Conservation (phyloP, 2,329 filamentous ascomycete species). For the Neoscytalidium dimidiatum region DNA sequence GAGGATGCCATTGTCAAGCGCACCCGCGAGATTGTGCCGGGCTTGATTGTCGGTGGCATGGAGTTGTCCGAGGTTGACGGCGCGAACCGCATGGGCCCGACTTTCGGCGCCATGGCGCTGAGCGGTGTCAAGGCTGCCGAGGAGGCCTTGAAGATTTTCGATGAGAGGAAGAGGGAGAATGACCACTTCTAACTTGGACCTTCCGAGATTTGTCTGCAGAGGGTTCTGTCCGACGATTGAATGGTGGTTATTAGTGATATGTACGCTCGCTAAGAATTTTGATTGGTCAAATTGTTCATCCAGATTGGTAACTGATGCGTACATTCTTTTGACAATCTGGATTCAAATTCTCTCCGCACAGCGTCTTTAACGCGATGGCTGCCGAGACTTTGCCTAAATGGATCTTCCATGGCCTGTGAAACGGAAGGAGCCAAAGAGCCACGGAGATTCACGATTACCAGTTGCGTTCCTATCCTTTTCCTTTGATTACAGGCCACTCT, state of each 20-base stretch:
- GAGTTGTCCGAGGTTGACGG: conserved; percentile 89
- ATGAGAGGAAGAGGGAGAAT: conserved; percentile 76
- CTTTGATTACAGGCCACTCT: too few relatives aligned
- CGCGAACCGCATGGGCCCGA: conserved; percentile 88
- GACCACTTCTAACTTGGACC: conserved; percentile 34
- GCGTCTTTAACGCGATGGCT: too few relatives aligned
- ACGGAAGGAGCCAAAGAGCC: too few relatives aligned
- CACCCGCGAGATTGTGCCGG: conserved; percentile 83
- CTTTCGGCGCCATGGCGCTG: conserved; percentile 86
- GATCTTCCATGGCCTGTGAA: too few relatives aligned
- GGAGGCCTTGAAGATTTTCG: conserved; percentile 77
- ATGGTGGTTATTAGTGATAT: too few relatives aligned
- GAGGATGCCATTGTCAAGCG: conserved; percentile 94
- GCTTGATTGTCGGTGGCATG: conserved; percentile 93
- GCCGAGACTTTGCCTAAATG: too few relatives aligned
- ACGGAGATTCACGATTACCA: too few relatives aligned
- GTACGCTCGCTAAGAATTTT: neutral
- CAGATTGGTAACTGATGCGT: too few relatives aligned
- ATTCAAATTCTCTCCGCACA: too few relatives aligned
- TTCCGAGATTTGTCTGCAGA: neutral
- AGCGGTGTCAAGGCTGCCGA: conserved; percentile 89
- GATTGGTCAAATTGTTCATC: neutral
- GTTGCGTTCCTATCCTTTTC: too few relatives aligned
- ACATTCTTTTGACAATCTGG: too few relatives aligned
- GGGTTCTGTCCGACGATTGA: neutral